Evolutionary conservation across 192 early-diverging fungal species (phyloP).

Genomic region (Endogone sp.): DNA sequence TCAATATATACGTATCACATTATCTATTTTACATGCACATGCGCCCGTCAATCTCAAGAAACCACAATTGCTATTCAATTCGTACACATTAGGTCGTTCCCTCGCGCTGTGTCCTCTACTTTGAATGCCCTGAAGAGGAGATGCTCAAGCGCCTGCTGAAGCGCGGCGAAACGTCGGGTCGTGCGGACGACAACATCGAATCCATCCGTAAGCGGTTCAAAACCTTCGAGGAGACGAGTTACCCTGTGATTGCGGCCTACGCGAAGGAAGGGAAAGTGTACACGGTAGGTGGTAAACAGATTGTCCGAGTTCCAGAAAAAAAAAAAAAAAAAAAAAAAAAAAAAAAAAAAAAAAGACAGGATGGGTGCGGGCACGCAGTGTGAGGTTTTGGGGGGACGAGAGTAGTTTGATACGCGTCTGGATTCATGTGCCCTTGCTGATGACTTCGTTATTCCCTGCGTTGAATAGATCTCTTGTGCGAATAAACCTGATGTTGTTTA

Average conservation of each 20-base stretch:
- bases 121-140: slow-evolving; percentile 92
- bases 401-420: too few species aligned
- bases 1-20: background rate
- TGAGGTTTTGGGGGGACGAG: too few species aligned
- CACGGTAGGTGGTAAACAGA: slow-evolving; percentile 60
- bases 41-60: background rate
- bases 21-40: background rate
- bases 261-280: slow-evolving; percentile 74
- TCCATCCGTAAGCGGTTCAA: slow-evolving; percentile 94
- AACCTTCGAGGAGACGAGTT: slow-evolving; percentile 80
- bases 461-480: background rate
- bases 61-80: background rate
- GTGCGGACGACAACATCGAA: slow-evolving; percentile 94
- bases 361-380: too few species aligned
- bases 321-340: slow-evolving; percentile 10
- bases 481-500: background rate
- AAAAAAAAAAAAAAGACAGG: too few species aligned
- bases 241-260: slow-evolving; percentile 89
- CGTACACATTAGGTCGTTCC: slow-evolving; percentile 47
- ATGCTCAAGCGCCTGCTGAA: slow-evolving; percentile 89
- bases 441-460: background rate
- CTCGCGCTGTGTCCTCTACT: slow-evolving; percentile 80
- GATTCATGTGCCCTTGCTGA: background rate
- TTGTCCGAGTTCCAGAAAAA: too few species aligned
- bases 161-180: slow-evolving; percentile 91